Base-by-base conservation (phyloP, 176 grass and related monocot species). In the Bothriochloa decipiens region DNA sequence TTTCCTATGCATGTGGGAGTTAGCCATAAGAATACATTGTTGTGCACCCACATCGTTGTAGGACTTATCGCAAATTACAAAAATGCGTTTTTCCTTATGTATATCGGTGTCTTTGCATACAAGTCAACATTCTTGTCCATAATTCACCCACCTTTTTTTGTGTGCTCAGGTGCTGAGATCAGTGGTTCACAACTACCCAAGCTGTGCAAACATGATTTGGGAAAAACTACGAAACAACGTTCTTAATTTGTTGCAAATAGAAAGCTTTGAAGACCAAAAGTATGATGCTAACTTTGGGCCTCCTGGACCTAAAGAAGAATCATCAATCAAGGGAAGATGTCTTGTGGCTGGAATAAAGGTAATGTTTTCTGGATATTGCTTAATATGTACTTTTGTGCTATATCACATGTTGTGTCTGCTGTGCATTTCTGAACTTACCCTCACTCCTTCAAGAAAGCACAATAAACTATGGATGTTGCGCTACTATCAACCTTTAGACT, bases 281-380 rank as follows among this genome's bases (percentile, higher is more conserved):
- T 86, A 10, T 81, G 89, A 91, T 53, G 11, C 75, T 73, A 58
- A 83, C 74, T 72, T 71, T 83, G 81, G 76, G 61, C 68, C 79
- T 27, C 25, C 61, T 70, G 79, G 47, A 41, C 22, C 66, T 89
- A 97, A 90, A 94, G 95, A 89, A 79, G 95, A 97, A 36, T 72
- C 84, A 43, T 89, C 89, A 62, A 90, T 88, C 63, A 89, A 78
- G 46, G 92, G 87, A 78, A 94, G 87, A 87, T 95, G 95, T 80
- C 84, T 86, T 80, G 78, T 92, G 71, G 91, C 90, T 89, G 89
- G 87, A 78, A 86, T 97, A 72, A 97, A 97, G 91, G 95, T 97
- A 71, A 81, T 67, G 62, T 75, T 72, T 80, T 72, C 20, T 71
- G 8, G 35, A 57, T 57, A 16, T 72, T 64, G 26, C 22, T 66